These are phyloP conservation scores for Lepidium sativum DNA, from an alignment of 345 rosid genomes.

Conservation along the genomic window DNA sequence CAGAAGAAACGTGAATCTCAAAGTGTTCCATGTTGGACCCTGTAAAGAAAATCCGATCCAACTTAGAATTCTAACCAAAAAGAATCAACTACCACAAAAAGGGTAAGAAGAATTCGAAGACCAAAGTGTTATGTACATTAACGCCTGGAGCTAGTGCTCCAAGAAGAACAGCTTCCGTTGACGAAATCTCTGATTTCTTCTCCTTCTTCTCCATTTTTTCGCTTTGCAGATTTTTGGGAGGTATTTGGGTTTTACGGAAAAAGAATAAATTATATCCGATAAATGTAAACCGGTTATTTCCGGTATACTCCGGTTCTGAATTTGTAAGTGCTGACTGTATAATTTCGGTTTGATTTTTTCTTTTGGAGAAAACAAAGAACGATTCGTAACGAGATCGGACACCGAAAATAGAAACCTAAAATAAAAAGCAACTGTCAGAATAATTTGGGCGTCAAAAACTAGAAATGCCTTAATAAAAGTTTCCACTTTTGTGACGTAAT, in stretches of 20 bases:
- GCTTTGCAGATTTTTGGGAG: not conserved
- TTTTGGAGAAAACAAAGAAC: too few species aligned
- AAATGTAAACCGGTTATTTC: not conserved
- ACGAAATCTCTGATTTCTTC: slow-evolving; percentile 29
- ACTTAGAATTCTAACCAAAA: not conserved
- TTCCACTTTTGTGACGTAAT: too few species aligned
- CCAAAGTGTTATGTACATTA: slow-evolving; percentile 38
- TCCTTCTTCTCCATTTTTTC: slow-evolving; percentile 24
- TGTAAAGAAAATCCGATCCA: slow-evolving; percentile 16
- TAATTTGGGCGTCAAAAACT: too few species aligned
- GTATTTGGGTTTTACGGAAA: not conserved
- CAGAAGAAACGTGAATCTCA: slow-evolving; percentile 65
- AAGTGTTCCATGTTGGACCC: slow-evolving; percentile 80
- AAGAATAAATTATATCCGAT: not conserved
- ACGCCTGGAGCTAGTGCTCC: slow-evolving; percentile 91
- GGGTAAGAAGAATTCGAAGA: not conserved
- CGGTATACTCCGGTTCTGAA: not conserved
- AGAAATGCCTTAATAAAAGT: too few species aligned
- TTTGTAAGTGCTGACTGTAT: not conserved
- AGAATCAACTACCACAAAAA: not conserved
- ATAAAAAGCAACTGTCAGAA: too few species aligned
- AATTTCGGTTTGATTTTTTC: too few species aligned
- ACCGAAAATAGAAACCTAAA: too few species aligned
- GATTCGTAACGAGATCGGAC: too few species aligned
- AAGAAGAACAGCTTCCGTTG: slow-evolving; percentile 64